Conservation (phyloP, 2,329 filamentous ascomycete species). For the Onygenales sp. region DNA sequence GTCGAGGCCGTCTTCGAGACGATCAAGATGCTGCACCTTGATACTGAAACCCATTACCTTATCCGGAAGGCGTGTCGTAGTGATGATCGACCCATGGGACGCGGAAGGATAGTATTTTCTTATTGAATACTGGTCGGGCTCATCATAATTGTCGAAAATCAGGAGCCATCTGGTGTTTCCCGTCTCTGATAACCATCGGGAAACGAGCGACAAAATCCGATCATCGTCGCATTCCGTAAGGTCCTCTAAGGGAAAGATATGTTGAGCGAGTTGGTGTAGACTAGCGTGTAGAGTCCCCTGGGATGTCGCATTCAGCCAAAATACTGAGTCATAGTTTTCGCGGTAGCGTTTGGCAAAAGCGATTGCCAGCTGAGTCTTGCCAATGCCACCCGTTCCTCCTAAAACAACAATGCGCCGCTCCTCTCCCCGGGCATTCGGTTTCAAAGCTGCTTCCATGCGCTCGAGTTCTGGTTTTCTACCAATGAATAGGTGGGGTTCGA, state of each 20-base stretch:
- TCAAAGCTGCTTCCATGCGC: too few relatives aligned
- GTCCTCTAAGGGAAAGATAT: too few relatives aligned
- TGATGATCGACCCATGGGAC: conserved; percentile 33
- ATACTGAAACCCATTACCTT: too few relatives aligned
- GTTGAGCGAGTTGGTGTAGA: too few relatives aligned
- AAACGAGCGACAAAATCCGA: too few relatives aligned
- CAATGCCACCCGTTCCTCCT: conserved; percentile 12
- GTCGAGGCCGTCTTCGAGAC: too few relatives aligned
- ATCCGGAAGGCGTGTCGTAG: conserved; percentile 18
- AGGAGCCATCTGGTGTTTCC: conserved; percentile 18
- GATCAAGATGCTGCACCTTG: too few relatives aligned
- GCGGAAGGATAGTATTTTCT: conserved; percentile 19
- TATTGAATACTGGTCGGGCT: conserved; percentile 15
- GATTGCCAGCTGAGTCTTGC: conserved; percentile 18
- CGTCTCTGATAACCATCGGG: conserved; percentile 6
- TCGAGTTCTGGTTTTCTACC: too few relatives aligned
- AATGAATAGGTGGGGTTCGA: too few relatives aligned
- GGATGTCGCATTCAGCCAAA: conserved; percentile 18
- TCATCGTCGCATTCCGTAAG: too few relatives aligned
- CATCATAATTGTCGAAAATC: conserved; percentile 18
- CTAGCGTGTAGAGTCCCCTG: conserved; percentile 8
- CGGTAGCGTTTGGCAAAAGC: conserved; percentile 15
- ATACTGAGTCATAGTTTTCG: conserved; percentile 15
- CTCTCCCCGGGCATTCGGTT: too few relatives aligned
- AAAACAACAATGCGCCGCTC: too few relatives aligned